These are phyloP conservation scores for Trichoderma koningiopsis DNA, from an alignment of 2,329 filamentous ascomycete species.

Conservation along the genomic window DNA sequence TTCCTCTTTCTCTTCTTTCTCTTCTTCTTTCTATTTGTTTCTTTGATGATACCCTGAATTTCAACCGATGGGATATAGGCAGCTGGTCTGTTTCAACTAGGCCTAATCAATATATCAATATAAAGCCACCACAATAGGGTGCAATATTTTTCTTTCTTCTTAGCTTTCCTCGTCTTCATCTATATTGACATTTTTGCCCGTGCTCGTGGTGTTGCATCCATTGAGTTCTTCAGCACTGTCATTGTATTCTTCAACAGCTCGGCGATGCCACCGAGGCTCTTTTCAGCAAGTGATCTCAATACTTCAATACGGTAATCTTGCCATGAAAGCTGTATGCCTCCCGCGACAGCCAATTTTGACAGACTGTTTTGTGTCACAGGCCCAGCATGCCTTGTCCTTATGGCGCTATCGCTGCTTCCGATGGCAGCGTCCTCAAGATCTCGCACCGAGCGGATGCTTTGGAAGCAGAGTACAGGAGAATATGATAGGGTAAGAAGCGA, in stretches of 20 bases:
- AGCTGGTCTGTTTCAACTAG: slow-evolving; percentile 26
- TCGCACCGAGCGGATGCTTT: slow-evolving; percentile 58
- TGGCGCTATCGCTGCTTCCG: slow-evolving; percentile 39
- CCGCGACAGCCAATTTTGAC: slow-evolving; percentile 60
- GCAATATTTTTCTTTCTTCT: not conserved
- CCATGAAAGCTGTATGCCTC: slow-evolving; percentile 69
- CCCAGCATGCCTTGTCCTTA: slow-evolving; percentile 59
- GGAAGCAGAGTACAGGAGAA: slow-evolving; percentile 58
- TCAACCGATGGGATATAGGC: slow-evolving; percentile 36
- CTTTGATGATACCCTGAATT: slow-evolving; percentile 41
- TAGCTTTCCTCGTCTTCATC: not conserved
- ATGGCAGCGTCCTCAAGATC: slow-evolving; percentile 59
- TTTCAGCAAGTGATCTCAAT: slow-evolving; percentile 65
- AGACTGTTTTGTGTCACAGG: slow-evolving; percentile 72
- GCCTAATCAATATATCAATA: slow-evolving; percentile 13
- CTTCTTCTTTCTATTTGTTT: not conserved
- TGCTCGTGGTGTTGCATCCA: slow-evolving; percentile 36
- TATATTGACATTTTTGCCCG: slow-evolving; percentile 27
- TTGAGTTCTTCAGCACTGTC: slow-evolving; percentile 66
- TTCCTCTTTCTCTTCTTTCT: not conserved
- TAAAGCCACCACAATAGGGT: slow-evolving; percentile 13
- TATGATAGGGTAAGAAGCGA: slow-evolving; percentile 61
- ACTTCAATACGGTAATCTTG: slow-evolving; percentile 75
- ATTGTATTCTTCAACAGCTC: slow-evolving; percentile 80
- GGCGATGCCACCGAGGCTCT: slow-evolving; percentile 66